Evolutionary conservation across 192 early-diverging fungal genomes (phyloP).

Genomic region (Jimgerdemannia flammicorona): DNA sequence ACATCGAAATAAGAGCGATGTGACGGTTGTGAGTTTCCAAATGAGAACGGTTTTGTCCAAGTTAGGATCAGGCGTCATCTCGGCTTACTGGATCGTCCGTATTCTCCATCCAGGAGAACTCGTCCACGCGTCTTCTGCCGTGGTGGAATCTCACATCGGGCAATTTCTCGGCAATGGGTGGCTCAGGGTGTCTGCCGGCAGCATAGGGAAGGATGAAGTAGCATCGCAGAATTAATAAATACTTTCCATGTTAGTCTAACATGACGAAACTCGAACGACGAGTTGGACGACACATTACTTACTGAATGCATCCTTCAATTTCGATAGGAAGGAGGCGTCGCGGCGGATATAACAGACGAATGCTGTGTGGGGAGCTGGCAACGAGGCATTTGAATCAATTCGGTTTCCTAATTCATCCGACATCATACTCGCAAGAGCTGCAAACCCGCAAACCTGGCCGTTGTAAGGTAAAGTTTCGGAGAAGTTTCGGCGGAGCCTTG

Average conservation of each 20-base stretch:
- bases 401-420: not conserved
- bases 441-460: not conserved
- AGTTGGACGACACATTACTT: not conserved
- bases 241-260: not conserved
- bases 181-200: not conserved
- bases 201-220: not conserved
- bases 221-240: not conserved
- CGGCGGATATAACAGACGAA: not conserved
- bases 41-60: too few relatives aligned
- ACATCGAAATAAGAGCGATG: slow-evolving; percentile 1
- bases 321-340: not conserved
- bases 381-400: not conserved
- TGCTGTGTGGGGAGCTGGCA: not conserved
- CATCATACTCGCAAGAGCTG: not conserved
- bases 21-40: not conserved
- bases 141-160: slow-evolving; percentile 17
- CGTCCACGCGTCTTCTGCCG: slow-evolving; percentile 38
- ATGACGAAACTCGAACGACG: not conserved
- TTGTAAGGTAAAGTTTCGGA: not conserved
- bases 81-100: slow-evolving; percentile 37
- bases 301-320: not conserved
- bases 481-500: not conserved
- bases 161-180: not conserved
- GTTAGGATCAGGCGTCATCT: not conserved
- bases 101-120: slow-evolving; percentile 52